Evolutionary conservation across 1,284 basidiomycete species (phyloP).

Genomic region (Butyriboletus appendiculatus): DNA sequence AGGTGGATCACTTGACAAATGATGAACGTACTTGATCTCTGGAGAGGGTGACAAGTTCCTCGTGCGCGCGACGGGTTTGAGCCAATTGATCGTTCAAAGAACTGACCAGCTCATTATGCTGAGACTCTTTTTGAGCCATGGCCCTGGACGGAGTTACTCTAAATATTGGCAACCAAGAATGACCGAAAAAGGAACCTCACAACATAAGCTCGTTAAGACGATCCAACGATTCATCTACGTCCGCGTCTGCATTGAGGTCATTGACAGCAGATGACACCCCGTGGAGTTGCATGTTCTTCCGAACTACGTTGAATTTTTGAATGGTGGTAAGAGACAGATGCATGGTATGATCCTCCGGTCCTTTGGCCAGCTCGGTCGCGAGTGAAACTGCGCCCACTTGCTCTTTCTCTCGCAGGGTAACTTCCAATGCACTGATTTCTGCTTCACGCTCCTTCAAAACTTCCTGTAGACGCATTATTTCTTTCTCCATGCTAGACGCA

Average conservation of each 20-base stretch:
- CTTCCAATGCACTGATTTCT: conserved; percentile 80
- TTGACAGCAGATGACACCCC: conserved; percentile 32
- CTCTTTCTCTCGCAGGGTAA: conserved; percentile 57
- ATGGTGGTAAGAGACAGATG: conserved; percentile 68
- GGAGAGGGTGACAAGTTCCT: conserved; percentile 76
- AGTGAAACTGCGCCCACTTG: not conserved
- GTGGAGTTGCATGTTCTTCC: conserved; percentile 59
- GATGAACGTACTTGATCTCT: conserved; percentile 66
- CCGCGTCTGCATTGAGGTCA: conserved; percentile 39
- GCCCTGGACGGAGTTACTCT: conserved; percentile 50
- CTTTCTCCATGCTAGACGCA: conserved; percentile 84
- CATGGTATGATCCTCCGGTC: conserved; percentile 28
- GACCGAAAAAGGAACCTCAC: conserved; percentile 44
- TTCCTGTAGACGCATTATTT: conserved; percentile 89
- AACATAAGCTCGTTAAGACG: conserved; percentile 86
- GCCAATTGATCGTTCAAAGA: conserved; percentile 65
- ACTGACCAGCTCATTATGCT: conserved; percentile 77
- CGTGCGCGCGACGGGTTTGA: conserved; percentile 74
- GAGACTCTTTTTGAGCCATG: conserved; percentile 93
- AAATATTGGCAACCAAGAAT: conserved; percentile 7
- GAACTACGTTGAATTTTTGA: conserved; percentile 69
- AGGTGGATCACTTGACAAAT: not conserved
- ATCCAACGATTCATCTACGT: conserved; percentile 68
- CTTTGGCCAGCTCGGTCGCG: conserved; percentile 9
- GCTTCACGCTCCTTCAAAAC: conserved; percentile 86